These are phyloP conservation scores for Aspergillus brunneoviolaceus DNA, from an alignment of 2,329 filamentous ascomycete species.

Conservation along the genomic window DNA sequence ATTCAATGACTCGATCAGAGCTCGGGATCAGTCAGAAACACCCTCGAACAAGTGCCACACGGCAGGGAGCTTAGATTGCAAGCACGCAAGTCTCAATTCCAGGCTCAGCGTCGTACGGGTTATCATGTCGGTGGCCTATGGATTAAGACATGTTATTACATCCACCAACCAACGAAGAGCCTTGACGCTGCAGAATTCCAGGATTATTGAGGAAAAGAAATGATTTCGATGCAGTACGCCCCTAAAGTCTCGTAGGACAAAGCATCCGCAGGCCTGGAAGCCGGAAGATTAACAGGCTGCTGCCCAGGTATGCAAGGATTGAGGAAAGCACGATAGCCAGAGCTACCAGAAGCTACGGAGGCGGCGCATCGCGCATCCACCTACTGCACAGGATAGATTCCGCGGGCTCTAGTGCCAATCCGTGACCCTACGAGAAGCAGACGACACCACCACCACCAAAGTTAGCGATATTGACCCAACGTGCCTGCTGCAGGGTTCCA, in stretches of 20 bases:
- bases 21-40: background rate
- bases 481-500: slow-evolving; percentile 24
- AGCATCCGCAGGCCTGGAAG: slow-evolving; percentile 13
- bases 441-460: slow-evolving; percentile 11
- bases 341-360: slow-evolving; percentile 20
- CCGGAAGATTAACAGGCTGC: slow-evolving; percentile 19
- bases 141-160: background rate
- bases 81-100: background rate
- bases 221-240: background rate
- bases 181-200: slow-evolving; percentile 8
- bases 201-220: slow-evolving; percentile 7
- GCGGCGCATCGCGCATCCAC: slow-evolving; percentile 14
- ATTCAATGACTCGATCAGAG: background rate
- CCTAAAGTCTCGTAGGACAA: slow-evolving; percentile 12
- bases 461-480: slow-evolving; percentile 23
- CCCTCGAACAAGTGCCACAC: background rate
- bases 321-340: slow-evolving; percentile 23
- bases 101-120: slow-evolving; percentile 4
- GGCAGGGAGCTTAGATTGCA: background rate
- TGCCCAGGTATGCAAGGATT: slow-evolving; percentile 21
- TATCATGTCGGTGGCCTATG: background rate
- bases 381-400: slow-evolving; percentile 22
- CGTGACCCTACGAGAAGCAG: slow-evolving; percentile 17
- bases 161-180: slow-evolving; percentile 3
- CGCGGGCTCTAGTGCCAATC: slow-evolving; percentile 16